These are phyloP conservation scores for Alternaria sp. DNA, from an alignment of 2,329 filamentous ascomycete genomes.

Conservation along the genomic window DNA sequence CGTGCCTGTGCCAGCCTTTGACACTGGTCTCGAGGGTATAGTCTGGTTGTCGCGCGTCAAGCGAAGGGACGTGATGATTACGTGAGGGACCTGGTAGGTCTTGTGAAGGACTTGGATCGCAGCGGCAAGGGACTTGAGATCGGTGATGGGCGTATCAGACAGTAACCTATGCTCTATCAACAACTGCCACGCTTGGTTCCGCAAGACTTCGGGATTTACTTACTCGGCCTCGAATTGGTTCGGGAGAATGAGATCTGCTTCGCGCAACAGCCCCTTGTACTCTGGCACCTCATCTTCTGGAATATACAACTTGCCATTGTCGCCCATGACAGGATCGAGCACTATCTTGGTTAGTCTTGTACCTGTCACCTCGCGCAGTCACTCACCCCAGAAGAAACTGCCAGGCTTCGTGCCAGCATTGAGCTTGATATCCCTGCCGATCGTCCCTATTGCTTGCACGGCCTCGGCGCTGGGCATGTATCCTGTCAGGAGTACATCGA, in stretches of 20 bases:
- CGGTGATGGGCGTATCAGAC: conserved; percentile 82
- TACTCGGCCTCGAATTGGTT: conserved; percentile 99
- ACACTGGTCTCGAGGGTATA: conserved; percentile 37
- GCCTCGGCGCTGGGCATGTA: conserved; percentile 90
- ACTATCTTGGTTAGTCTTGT: conserved; percentile 60
- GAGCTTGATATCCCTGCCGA: conserved; percentile 80
- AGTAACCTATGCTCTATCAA: conserved; percentile 67
- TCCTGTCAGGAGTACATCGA: conserved; percentile 93
- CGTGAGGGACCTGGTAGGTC: conserved; percentile 79
- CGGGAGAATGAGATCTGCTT: conserved; percentile 91
- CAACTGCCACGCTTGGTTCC: not conserved
- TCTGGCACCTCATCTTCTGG: conserved; percentile 89
- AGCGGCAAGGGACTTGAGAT: conserved; percentile 74
- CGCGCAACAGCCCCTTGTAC: conserved; percentile 79
- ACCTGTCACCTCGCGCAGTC: too few species aligned
- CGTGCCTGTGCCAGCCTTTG: conserved; percentile 45
- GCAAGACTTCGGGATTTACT: conserved; percentile 37
- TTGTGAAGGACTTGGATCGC: conserved; percentile 82
- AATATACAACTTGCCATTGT: conserved; percentile 91
- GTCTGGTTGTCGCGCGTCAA: conserved; percentile 65
- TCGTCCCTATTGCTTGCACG: conserved; percentile 83
- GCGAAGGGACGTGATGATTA: conserved; percentile 90
- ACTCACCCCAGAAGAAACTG: conserved; percentile 84
- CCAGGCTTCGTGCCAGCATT: conserved; percentile 71
- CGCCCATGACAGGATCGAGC: conserved; percentile 97